These are phyloP conservation scores for Mycogone perniciosa DNA, from an alignment of 2,329 filamentous ascomycete genomes.

Conservation along the genomic window DNA sequence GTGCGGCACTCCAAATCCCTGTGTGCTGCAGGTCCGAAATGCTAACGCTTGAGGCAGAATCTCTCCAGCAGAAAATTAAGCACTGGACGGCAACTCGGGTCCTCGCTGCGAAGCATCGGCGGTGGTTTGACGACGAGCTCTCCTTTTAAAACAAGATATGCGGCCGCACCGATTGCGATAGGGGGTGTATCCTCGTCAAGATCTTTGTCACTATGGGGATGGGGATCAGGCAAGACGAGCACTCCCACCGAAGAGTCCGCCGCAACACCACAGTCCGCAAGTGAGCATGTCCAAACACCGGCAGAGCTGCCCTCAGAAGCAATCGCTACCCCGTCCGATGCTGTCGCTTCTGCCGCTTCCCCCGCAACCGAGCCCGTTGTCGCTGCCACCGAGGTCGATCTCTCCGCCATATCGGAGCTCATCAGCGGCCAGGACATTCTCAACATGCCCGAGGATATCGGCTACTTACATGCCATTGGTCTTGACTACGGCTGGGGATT, in stretches of 20 bases:
- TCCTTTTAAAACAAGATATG: constrained; percentile 18
- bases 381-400: constrained; percentile 27
- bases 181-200: constrained; percentile 27
- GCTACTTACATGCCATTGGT: constrained; percentile 76
- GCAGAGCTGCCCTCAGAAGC: constrained; percentile 5
- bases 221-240: constrained; percentile 28
- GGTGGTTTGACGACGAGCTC: constrained; percentile 17
- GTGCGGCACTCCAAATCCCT: constrained; percentile 13
- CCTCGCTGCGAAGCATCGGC: constrained; percentile 21
- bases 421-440: constrained; percentile 41
- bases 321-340: constrained; percentile 11
- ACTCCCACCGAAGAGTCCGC: constrained; percentile 14
- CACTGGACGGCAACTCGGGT: constrained; percentile 32
- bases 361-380: constrained; percentile 19
- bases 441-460: constrained; percentile 66
- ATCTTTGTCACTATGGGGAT: constrained; percentile 31
- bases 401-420: constrained; percentile 28
- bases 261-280: constrained; percentile 16
- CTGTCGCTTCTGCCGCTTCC: constrained; percentile 13
- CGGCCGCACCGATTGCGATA: constrained; percentile 23
- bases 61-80: constrained; percentile 25
- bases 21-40: neutral
- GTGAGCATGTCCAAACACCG: constrained; percentile 12
- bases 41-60: constrained; percentile 14
- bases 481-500: constrained; percentile 84